Evolutionary conservation across 495 filamentous ascomycete species (phyloP).

Genomic region (Podospora pseudoanserina): DNA sequence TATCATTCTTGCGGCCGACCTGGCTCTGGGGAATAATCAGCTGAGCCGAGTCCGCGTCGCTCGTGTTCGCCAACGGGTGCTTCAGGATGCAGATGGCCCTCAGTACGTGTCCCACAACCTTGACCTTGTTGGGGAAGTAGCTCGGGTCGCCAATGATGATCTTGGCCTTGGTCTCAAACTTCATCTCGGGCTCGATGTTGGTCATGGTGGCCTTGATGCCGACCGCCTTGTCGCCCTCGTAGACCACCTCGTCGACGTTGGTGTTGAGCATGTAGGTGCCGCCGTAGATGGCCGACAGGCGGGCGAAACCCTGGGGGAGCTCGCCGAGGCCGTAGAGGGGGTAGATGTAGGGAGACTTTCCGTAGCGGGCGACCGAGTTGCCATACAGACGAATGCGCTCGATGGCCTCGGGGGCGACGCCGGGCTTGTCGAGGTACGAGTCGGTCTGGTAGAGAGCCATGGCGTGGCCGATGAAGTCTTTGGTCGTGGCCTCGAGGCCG

Average conservation of each 20-base stretch:
- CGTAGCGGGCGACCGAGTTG: conserved; percentile 96
- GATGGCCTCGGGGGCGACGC: conserved; percentile 79
- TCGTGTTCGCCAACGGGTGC: conserved; percentile 83
- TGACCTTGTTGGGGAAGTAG: conserved; percentile 89
- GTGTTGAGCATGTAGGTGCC: conserved; percentile 99
- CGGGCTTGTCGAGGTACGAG: conserved; percentile 69
- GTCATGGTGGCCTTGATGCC: conserved; percentile 98
- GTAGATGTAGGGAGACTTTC: conserved; percentile 99
- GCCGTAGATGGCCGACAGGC: conserved; percentile 94
- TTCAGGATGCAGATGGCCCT: conserved; percentile 97
- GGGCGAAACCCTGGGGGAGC: conserved; percentile 96
- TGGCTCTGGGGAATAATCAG: conserved; percentile 97
- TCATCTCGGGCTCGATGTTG: conserved; percentile 78
- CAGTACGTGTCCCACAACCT: conserved; percentile 80
- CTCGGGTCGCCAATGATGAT: conserved; percentile 95
- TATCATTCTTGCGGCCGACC: conserved; percentile 92
- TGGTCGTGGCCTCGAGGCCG: conserved; percentile 82
- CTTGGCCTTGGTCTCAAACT: conserved; percentile 91
- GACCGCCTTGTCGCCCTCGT: conserved; percentile 72
- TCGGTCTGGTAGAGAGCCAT: conserved; percentile 96
- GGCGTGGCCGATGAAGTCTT: conserved; percentile 94
- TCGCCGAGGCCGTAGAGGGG: conserved; percentile 96
- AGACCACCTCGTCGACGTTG: conserved; percentile 80
- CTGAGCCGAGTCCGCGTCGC: conserved; percentile 86
- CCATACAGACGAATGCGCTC: conserved; percentile 93